Conservation (phyloP, 2,329 filamentous ascomycete genomes). For the Anthostomella pinea region DNA sequence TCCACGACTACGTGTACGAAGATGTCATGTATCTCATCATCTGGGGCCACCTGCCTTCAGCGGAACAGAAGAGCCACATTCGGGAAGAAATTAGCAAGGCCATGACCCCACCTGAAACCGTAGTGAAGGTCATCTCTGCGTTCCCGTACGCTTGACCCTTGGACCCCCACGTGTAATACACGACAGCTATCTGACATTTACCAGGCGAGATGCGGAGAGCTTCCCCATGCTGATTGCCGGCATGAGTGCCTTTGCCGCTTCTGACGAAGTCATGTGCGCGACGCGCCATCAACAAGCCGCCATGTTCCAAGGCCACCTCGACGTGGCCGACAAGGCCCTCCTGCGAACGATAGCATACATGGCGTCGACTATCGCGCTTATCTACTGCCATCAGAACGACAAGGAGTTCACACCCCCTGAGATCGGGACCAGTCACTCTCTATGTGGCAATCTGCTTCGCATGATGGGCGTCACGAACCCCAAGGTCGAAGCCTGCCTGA, state of each 20-base stretch:
- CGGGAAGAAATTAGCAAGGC: conserved; percentile 19
- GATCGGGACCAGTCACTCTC: conserved; percentile 31
- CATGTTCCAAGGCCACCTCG: conserved; percentile 35
- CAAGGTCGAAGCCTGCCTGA: conserved; percentile 29
- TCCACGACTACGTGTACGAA: conserved; percentile 24
- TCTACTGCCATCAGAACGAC: conserved; percentile 39
- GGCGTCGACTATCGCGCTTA: conserved; percentile 34
- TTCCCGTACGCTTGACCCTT: conserved; percentile 32
- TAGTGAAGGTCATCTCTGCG: conserved; percentile 22
- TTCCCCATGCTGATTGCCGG: conserved; percentile 37
- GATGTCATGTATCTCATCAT: conserved; percentile 36
- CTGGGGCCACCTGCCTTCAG: conserved; percentile 35
- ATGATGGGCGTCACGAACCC: conserved; percentile 43
- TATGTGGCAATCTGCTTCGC: conserved; percentile 44
- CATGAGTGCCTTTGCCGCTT: conserved; percentile 33
- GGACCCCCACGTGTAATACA: too few species aligned
- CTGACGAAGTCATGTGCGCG: conserved; percentile 30
- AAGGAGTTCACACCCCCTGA: conserved; percentile 33
- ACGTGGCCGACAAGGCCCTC: conserved; percentile 35
- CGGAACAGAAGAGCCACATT: conserved; percentile 29
- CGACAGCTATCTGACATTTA: too few species aligned
- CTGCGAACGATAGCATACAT: conserved; percentile 35
- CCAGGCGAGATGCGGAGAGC: conserved; percentile 31
- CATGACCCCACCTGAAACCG: conserved; percentile 25
- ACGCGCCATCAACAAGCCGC: conserved; percentile 34